Evolutionary conservation across 352 stramenopile genomes (phyloP), one percentile per base, ranked within the genome.

Genomic region (Globisporangium cystogenes): DNA sequence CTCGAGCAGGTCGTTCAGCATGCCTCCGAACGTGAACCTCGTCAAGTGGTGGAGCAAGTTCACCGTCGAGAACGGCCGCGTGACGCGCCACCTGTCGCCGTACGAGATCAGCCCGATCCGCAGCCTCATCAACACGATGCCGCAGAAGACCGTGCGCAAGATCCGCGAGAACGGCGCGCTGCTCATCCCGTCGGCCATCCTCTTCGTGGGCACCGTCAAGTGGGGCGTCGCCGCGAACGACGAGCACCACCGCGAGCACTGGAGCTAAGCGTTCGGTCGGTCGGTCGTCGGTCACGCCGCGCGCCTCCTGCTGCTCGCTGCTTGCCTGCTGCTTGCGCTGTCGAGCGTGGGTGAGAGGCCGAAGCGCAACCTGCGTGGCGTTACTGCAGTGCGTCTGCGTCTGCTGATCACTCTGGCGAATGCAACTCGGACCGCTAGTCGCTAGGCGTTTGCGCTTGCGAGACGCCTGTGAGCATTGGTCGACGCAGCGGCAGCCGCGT

Each of bases 1-100:
- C 31, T 33, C 31, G 12, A 36, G 31, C 31, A 36, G 31, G 10
- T 36, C 31, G n/a, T n/a, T n/a, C 31, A 36, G 31, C 7, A 85
- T 84, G 76, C 54, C 64, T 47, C 72, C 76, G 4, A 60, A 47
- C 55, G 64, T 65, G 37, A 64, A 76, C 44, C 72, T 88, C 52
- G 42, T 63, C 50, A 88, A 86, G 53, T 89, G 79, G 74, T 92
- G 82, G 82, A 60, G 58, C 59, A 92, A 92, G 72, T 75, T 84
- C 57, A 72, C 61, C 47, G 55, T 62, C 16, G 76, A 89, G 64
- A 65, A 73, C 45, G 77, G 77, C 51, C 78, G 78, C 57, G 62
- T 85, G 40, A 76, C 71, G 59, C 82, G 82, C 64, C 73, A 86
- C 58, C 57, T 92, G 51, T 90, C 78, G 48, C 82, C 82, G 36